Evolutionary conservation across 192 early-diverging fungal genomes (phyloP), one percentile per base, ranked within the genome.

Genomic region (Piromyces finnis): DNA sequence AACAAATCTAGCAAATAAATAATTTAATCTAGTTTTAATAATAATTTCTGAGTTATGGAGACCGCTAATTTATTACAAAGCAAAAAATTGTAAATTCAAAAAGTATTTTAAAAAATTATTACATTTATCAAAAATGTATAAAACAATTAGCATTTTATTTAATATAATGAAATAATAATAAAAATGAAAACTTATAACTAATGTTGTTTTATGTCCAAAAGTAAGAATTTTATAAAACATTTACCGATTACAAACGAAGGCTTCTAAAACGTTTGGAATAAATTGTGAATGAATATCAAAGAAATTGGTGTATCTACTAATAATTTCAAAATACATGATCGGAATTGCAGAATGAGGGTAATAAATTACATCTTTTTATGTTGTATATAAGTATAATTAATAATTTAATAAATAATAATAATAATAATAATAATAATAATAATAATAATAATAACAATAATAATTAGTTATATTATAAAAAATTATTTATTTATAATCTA

Each of bases 1-100:
- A 29, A 94, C 88, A 84, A 95, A 96, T 41, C 93, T 89, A 81
- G 92, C 87, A 81, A 98, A 95, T 28, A 96, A 85, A 83, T 98
- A 97, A 91, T 94, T 94, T 26, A 92, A 91, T 28, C 97, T 86
- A 3, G 89, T 87, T 29, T 94, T 91, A 79, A 96, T 92, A 11
- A 89, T 84, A 41, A 82, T 86, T 79, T 90, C 85, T 9, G 91
- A 85, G 79, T 95, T 90, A 80, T 94, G 94, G 30, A 97, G 82
- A 30, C 96, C 96, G 18, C 87, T 83, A 32, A 32, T n/a, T n/a
- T n/a, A n/a, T n/a, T n/a, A n/a, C n/a, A n/a, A n/a, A n/a, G n/a
- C n/a, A n/a, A n/a, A n/a, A n/a, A n/a, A n/a, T n/a, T n/a, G n/a
- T n/a, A n/a, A n/a, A n/a, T n/a, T n/a, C n/a, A n/a, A n/a, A n/a